Conservation (phyloP, 2,329 filamentous ascomycete species). For the Seiridium unicorne region DNA sequence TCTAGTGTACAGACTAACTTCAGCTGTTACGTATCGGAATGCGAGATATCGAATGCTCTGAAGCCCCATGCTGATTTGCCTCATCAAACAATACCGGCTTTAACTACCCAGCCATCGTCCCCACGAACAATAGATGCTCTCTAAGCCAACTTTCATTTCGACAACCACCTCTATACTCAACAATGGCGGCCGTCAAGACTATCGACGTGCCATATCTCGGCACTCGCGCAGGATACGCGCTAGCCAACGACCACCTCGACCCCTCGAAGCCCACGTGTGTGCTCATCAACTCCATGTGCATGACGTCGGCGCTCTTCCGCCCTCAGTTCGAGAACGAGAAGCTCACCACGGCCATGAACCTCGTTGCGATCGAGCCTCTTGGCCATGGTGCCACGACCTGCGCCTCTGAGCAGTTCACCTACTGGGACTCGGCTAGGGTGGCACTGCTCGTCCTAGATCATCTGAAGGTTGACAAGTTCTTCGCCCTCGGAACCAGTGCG, state of each 20-base stretch:
- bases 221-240: slow-evolving; percentile 43
- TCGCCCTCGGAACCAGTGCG: slow-evolving; percentile 49
- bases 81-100: no score
- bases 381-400: slow-evolving; percentile 48
- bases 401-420: slow-evolving; percentile 47
- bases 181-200: slow-evolving; percentile 36
- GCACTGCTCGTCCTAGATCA: slow-evolving; percentile 54
- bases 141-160: neutral
- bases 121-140: no score
- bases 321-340: slow-evolving; percentile 38
- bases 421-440: slow-evolving; percentile 55
- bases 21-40: no score
- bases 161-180: neutral
- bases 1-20: no score
- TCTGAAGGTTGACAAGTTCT: slow-evolving; percentile 45
- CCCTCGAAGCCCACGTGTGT: slow-evolving; percentile 48
- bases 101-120: no score
- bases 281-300: slow-evolving; percentile 52
- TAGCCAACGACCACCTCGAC: slow-evolving; percentile 42
- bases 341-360: slow-evolving; percentile 41
- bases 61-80: no score
- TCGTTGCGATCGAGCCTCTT: slow-evolving; percentile 51
- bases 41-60: no score
- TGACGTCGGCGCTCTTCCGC: slow-evolving; percentile 44
- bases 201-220: slow-evolving; percentile 46